A percentile compares a stretch with the other conserved stretches of the same genome.
phyloP scores from a whole-genome alignment of 2,329 filamentous ascomycete genomes.

The Fusarium foetens region DNA sequence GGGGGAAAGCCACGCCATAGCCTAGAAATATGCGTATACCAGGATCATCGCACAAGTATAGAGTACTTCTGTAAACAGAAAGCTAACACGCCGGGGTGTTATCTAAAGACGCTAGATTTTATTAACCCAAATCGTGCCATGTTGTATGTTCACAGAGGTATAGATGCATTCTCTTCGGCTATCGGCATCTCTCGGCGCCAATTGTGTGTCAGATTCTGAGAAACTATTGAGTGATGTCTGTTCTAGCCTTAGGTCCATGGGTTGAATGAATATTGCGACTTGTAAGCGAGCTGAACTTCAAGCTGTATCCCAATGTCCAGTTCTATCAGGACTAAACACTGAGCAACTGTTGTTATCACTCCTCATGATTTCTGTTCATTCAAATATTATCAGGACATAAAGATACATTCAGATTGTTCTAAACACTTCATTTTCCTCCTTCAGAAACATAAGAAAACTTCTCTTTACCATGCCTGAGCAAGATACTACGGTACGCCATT shows the following conservation, averaged over 20 bases:
- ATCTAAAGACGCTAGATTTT: neutral
- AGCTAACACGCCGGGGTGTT: neutral
- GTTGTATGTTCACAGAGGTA: too few relatives aligned
- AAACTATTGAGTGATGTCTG: neutral
- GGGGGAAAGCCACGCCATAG: neutral
- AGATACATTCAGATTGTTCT: neutral
- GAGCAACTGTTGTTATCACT: neutral
- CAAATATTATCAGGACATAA: neutral
- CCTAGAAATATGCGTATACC: neutral
- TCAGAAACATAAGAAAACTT: neutral
- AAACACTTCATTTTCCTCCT: neutral
- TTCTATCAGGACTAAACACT: neutral
- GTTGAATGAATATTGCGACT: neutral
- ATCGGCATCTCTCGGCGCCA: neutral
- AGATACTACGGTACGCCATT: neutral
- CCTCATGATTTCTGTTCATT: neutral
- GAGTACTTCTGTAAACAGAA: neutral
- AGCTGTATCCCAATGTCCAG: neutral
- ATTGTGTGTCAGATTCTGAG: neutral
- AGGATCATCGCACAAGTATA: neutral
- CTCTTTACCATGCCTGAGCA: neutral
- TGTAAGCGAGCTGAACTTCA: neutral
- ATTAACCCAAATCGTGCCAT: neutral
- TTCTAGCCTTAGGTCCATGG: neutral
- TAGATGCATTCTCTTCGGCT: neutral